A percentile compares a stretch with the other conserved stretches of the same genome.
Evolutionary conservation across 1,284 basidiomycete genomes (phyloP).

Genomic region (Rhodotorula mucilaginosa): DNA sequence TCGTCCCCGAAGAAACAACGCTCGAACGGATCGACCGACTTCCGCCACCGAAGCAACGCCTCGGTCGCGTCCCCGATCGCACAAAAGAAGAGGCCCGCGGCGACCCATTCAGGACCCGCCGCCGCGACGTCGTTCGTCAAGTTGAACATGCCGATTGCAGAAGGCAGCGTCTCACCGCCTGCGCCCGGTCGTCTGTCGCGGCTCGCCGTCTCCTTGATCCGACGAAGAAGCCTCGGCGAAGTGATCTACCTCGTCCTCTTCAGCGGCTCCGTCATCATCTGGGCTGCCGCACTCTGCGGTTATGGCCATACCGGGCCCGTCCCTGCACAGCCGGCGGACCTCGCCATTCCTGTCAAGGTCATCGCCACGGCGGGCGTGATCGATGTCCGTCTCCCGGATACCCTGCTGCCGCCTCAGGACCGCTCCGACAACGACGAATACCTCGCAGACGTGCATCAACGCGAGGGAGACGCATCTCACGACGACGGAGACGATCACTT

Average conservation of each 20-base stretch:
- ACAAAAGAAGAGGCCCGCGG: too few relatives aligned
- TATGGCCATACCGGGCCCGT: slow-evolving; percentile 4
- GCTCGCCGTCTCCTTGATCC: slow-evolving; percentile 15
- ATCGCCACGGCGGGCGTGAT: background rate
- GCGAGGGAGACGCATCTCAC: slow-evolving; percentile 10
- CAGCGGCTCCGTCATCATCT: slow-evolving; percentile 16
- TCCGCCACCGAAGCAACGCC: slow-evolving; percentile 3
- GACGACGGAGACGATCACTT: slow-evolving; percentile 16
- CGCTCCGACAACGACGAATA: background rate
- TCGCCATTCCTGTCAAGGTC: background rate
- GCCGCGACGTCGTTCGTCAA: too few relatives aligned
- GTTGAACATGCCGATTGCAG: too few relatives aligned
- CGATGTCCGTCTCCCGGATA: slow-evolving; percentile 18
- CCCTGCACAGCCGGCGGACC: background rate
- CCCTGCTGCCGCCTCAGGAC: background rate
- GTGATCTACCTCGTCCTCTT: slow-evolving; percentile 24
- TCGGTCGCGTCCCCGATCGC: background rate
- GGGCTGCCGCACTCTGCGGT: slow-evolving; percentile 14
- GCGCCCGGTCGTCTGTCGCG: background rate
- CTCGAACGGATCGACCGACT: slow-evolving; percentile 10
- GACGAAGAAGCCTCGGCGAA: slow-evolving; percentile 17
- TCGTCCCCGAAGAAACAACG: slow-evolving; percentile 5
- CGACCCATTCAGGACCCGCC: too few relatives aligned
- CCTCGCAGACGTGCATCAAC: slow-evolving; percentile 21
- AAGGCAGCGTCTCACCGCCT: background rate